These are phyloP conservation scores for Pholiota conissans DNA, from an alignment of 768 basidiomycete species.

Conservation along the genomic window DNA sequence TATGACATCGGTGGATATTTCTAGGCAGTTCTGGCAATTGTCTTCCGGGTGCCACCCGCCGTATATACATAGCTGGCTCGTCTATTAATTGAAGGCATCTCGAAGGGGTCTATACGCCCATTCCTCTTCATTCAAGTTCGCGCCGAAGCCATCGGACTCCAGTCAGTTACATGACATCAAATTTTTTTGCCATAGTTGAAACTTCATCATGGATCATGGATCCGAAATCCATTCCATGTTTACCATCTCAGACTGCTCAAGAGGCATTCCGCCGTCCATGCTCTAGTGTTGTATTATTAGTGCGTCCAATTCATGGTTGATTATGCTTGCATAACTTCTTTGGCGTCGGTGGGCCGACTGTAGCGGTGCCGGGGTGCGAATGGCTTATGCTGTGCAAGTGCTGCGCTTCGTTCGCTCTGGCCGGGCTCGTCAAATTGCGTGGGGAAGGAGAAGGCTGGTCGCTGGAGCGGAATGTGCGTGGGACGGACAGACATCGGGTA, in stretches of 20 bases:
- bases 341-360: constrained; percentile 9
- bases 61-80: constrained; percentile 2
- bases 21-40: constrained; percentile 12
- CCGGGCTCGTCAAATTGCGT: constrained; percentile 1
- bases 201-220: constrained; percentile 7
- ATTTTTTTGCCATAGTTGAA: constrained; percentile 3
- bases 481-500: constrained; percentile 6
- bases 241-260: neutral
- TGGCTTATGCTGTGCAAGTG: neutral
- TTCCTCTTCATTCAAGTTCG: neutral
- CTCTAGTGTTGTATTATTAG: neutral
- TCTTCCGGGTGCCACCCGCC: neutral
- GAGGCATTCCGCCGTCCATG: neutral
- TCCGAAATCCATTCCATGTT: constrained; percentile 3
- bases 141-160: constrained; percentile 3
- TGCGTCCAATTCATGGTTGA: too few relatives aligned
- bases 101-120: neutral
- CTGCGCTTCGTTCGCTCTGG: neutral
- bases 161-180: constrained; percentile 3
- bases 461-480: neutral
- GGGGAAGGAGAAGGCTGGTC: neutral
- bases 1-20: constrained; percentile 13
- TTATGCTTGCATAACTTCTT: too few relatives aligned
- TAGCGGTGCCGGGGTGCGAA: constrained; percentile 4
- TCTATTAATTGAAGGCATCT: constrained; percentile 5